Conservation (phyloP, 768 basidiomycete genomes). For the Lactarius deliciosus region DNA sequence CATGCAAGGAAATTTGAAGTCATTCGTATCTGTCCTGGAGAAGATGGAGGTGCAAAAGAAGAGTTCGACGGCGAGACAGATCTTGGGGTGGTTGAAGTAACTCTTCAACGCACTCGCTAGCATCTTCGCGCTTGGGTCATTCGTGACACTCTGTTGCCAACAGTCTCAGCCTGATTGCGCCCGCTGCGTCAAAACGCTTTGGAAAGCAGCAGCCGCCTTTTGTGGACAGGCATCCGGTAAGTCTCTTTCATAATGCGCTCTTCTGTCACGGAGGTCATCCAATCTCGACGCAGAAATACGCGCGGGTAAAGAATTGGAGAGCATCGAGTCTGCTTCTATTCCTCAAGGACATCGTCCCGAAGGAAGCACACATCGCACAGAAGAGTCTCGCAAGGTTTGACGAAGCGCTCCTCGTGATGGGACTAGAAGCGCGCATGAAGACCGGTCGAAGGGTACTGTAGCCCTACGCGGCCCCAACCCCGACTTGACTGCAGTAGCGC, state of each 20-base stretch:
- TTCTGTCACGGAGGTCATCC: neutral
- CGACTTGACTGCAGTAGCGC: neutral
- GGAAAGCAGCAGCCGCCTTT: constrained; percentile 6
- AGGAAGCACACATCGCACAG: constrained; percentile 15
- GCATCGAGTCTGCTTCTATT: constrained; percentile 13
- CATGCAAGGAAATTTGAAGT: constrained; percentile 1
- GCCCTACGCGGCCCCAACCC: constrained; percentile 7
- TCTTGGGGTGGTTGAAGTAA: constrained; percentile 18
- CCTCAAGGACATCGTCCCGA: constrained; percentile 20
- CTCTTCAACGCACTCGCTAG: constrained; percentile 15
- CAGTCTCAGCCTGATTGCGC: neutral
- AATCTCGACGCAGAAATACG: constrained; percentile 13
- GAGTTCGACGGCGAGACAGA: neutral
- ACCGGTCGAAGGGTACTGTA: constrained; percentile 11
- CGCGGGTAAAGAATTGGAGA: constrained; percentile 9
- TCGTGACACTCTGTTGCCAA: constrained; percentile 5
- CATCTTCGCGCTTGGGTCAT: constrained; percentile 4
- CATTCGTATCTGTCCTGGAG: constrained; percentile 21
- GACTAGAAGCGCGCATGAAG: constrained; percentile 21
- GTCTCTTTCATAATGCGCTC: neutral
- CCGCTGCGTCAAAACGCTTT: constrained; percentile 10
- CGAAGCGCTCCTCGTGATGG: constrained; percentile 19
- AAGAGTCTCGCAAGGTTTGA: constrained; percentile 14
- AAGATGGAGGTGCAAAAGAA: constrained; percentile 15
- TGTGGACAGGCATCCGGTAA: constrained; percentile 11